phyloP scores from a whole-genome alignment of 2,329 filamentous ascomycete species.

The Verticillium isaacii region DNA sequence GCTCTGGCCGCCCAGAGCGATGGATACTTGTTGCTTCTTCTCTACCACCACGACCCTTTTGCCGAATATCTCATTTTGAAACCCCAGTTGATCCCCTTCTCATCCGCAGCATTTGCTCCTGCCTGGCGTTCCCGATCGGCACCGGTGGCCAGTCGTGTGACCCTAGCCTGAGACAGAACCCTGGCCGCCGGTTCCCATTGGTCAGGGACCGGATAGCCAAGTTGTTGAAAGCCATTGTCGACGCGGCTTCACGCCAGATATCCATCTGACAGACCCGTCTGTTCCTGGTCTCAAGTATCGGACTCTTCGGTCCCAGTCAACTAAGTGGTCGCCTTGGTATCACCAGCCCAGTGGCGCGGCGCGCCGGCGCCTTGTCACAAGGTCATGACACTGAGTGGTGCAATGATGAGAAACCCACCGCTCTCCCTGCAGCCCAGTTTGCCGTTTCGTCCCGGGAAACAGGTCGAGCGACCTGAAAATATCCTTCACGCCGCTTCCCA shows the following conservation, averaged over 20 bases:
- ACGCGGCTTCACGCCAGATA: background rate
- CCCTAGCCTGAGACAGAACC: background rate
- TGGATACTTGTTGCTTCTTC: background rate
- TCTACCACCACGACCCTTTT: background rate
- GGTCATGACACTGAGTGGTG: background rate
- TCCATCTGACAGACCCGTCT: background rate
- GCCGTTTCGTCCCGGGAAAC: background rate
- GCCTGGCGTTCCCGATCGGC: background rate
- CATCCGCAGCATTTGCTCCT: background rate
- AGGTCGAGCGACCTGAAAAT: background rate
- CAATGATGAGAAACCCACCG: background rate
- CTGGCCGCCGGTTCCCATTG: background rate
- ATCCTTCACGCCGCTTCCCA: background rate
- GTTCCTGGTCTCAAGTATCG: background rate
- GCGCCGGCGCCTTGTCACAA: background rate
- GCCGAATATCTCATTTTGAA: background rate
- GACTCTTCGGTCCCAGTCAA: too few relatives aligned
- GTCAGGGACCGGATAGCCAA: background rate
- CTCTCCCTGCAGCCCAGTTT: background rate
- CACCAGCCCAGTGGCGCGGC: background rate
- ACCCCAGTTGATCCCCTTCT: background rate
- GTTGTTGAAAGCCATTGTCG: background rate
- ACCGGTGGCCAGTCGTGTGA: background rate
- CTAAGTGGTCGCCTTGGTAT: background rate
- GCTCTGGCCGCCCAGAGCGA: background rate